phyloP scores from a whole-genome alignment of 2,329 filamentous ascomycete species.

The Talaromyces sp. region DNA sequence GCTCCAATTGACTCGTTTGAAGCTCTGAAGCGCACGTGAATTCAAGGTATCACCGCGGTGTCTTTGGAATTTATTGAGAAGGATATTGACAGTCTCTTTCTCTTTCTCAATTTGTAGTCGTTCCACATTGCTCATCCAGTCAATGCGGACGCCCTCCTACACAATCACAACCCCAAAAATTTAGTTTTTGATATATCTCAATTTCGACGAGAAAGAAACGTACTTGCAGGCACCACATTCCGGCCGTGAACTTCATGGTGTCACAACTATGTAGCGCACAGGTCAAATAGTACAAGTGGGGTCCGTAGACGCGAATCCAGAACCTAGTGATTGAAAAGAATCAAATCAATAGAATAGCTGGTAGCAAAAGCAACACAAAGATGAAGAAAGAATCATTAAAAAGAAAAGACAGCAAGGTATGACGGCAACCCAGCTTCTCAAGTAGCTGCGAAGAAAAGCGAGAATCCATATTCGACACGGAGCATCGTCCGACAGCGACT shows the following conservation, averaged over 20 bases:
- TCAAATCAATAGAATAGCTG: not conserved
- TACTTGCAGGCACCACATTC: constrained; percentile 44
- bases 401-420: not conserved
- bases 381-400: not conserved
- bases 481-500: constrained; percentile 7
- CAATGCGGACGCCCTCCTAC: constrained; percentile 41
- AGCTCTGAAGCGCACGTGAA: constrained; percentile 29
- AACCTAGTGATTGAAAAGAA: not conserved
- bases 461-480: constrained; percentile 20
- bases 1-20: not conserved
- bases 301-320: not conserved
- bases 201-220: not conserved
- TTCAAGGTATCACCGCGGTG: constrained; percentile 46
- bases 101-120: constrained; percentile 27
- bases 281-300: not conserved
- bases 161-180: not conserved
- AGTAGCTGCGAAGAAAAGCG: not conserved
- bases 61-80: constrained; percentile 42
- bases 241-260: constrained; percentile 47
- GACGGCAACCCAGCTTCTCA: not conserved
- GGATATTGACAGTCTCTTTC: constrained; percentile 36
- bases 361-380: not conserved
- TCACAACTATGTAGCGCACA: not conserved
- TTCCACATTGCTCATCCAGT: constrained; percentile 49
- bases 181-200: not conserved